These are phyloP conservation scores for Hypoxylon perforatum DNA, from an alignment of 495 filamentous ascomycete species.

Conservation along the genomic window DNA sequence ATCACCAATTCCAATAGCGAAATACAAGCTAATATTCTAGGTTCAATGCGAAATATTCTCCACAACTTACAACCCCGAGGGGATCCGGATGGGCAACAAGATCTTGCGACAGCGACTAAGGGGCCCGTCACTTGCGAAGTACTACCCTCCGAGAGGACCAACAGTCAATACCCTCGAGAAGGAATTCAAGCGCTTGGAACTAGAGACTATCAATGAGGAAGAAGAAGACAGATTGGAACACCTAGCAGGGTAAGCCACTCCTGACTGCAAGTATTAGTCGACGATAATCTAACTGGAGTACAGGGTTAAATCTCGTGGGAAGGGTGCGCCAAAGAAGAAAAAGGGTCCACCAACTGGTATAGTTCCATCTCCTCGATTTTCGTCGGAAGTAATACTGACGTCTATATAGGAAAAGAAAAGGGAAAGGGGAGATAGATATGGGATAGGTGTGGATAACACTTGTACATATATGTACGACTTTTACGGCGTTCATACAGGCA, in stretches of 20 bases:
- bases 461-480: slow-evolving; percentile 30
- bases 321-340: slow-evolving; percentile 94
- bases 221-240: slow-evolving; percentile 84
- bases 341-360: slow-evolving; percentile 70
- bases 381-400: slow-evolving; percentile 28
- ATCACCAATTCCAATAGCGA: background rate
- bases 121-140: slow-evolving; percentile 80
- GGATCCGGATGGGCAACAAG: slow-evolving; percentile 85
- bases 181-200: slow-evolving; percentile 63
- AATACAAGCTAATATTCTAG: slow-evolving; percentile 56
- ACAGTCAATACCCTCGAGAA: slow-evolving; percentile 75
- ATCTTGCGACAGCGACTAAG: slow-evolving; percentile 84
- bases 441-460: slow-evolving; percentile 1
- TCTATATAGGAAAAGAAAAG: slow-evolving; percentile 40
- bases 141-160: slow-evolving; percentile 82
- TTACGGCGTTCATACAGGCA: slow-evolving; percentile 24
- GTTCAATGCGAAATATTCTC: slow-evolving; percentile 91
- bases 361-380: slow-evolving; percentile 26
- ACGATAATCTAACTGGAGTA: slow-evolving; percentile 18
- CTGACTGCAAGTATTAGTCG: background rate
- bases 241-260: slow-evolving; percentile 68
- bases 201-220: slow-evolving; percentile 75
- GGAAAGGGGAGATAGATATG: background rate
- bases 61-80: slow-evolving; percentile 86
- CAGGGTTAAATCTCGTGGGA: slow-evolving; percentile 81